phyloP scores from a whole-genome alignment of 2,329 filamentous ascomycete species.

The Trichoderma harzianum region DNA sequence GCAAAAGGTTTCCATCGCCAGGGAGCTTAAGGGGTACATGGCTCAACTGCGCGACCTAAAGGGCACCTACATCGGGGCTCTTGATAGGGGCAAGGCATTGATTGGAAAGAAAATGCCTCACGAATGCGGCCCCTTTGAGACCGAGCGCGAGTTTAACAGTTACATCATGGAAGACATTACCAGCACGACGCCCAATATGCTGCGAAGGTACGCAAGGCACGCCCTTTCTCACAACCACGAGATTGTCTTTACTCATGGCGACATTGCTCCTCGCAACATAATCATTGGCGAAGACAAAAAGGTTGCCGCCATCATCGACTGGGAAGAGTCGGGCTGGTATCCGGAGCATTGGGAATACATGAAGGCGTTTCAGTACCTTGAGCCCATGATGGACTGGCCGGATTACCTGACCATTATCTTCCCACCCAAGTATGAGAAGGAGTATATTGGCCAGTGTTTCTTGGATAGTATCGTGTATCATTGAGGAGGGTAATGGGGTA shows the following conservation, averaged over 20 bases:
- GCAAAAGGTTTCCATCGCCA: neutral
- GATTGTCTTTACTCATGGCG: neutral
- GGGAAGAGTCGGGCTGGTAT: constrained; percentile 5
- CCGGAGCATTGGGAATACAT: neutral
- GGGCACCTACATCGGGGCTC: neutral
- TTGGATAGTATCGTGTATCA: neutral
- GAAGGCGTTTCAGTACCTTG: neutral
- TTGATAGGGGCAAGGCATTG: neutral
- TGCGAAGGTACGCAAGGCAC: neutral
- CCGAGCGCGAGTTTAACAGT: neutral
- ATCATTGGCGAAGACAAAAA: neutral
- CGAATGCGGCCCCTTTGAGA: neutral
- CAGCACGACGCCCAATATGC: neutral
- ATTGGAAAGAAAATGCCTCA: neutral
- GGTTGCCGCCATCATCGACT: neutral
- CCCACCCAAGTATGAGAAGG: neutral
- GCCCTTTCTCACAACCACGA: neutral
- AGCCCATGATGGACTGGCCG: neutral
- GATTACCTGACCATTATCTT: neutral
- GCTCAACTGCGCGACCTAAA: neutral
- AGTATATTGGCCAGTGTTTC: neutral
- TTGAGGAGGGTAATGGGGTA: neutral
- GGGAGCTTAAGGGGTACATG: neutral
- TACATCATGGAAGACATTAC: neutral
- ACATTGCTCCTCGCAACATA: neutral